A percentile compares a stretch with the other conserved stretches of the same genome.
These are phyloP conservation scores for Paraconiothyrium brasiliense DNA, from an alignment of 2,329 filamentous ascomycete species.

Conservation along the genomic window DNA sequence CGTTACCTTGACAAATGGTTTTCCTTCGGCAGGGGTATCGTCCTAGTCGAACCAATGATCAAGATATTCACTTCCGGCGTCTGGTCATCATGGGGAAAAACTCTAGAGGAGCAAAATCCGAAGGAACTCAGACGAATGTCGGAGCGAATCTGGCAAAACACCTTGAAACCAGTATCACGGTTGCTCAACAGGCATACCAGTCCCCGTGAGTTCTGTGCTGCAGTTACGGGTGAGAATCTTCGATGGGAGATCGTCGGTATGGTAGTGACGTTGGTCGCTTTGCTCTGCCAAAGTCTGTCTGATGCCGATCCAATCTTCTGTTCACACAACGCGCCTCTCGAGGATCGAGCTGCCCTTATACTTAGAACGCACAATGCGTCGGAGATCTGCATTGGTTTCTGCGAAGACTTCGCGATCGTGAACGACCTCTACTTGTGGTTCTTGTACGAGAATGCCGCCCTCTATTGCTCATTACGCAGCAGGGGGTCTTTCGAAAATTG, in stretches of 20 bases:
- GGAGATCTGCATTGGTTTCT: slow-evolving; percentile 44
- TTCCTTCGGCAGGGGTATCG: slow-evolving; percentile 39
- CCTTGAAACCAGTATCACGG: slow-evolving; percentile 44
- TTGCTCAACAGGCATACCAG: slow-evolving; percentile 49
- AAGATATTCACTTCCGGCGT: slow-evolving; percentile 40
- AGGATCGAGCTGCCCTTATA: slow-evolving; percentile 37
- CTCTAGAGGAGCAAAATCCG: slow-evolving; percentile 33
- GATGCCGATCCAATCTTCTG: slow-evolving; percentile 47
- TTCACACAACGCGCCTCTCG: slow-evolving; percentile 35
- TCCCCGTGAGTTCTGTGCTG: slow-evolving; percentile 49
- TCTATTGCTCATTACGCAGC: slow-evolving; percentile 38
- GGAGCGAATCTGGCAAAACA: slow-evolving; percentile 55
- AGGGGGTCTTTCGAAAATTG: slow-evolving; percentile 45
- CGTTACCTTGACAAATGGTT: slow-evolving; percentile 48
- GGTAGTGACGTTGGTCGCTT: slow-evolving; percentile 49
- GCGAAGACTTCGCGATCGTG: slow-evolving; percentile 41
- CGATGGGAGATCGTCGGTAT: slow-evolving; percentile 58
- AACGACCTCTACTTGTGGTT: slow-evolving; percentile 49
- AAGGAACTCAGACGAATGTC: slow-evolving; percentile 50
- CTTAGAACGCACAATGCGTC: slow-evolving; percentile 38
- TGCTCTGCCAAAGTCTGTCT: slow-evolving; percentile 45
- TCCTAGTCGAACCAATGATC: slow-evolving; percentile 48
- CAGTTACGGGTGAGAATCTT: slow-evolving; percentile 51
- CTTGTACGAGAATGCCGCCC: slow-evolving; percentile 40
- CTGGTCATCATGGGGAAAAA: slow-evolving; percentile 38